A percentile compares a stretch with the other conserved stretches of the same genome.
Conservation (phyloP, 2,329 filamentous ascomycete genomes). For the Ophiostoma perfectum region DNA sequence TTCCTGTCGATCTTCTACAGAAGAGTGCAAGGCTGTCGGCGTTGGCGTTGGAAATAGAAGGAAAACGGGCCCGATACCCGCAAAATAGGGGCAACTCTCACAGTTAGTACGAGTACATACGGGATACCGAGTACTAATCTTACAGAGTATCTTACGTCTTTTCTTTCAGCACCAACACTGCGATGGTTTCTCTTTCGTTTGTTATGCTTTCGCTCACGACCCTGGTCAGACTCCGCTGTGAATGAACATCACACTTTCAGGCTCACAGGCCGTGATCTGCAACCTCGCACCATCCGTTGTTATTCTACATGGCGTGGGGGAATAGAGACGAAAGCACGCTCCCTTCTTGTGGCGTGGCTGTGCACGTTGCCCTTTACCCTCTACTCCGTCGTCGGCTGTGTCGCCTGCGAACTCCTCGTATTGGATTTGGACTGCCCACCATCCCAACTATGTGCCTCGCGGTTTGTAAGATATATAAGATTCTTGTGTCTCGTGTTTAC, state of each 20-base stretch:
- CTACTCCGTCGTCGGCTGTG: neutral
- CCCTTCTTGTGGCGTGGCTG: neutral
- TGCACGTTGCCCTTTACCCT: neutral
- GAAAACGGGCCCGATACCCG: neutral
- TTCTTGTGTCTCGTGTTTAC: neutral
- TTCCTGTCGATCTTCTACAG: slow-evolving; percentile 19
- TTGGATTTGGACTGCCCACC: neutral
- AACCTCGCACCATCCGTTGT: neutral
- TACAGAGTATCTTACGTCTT: no score
- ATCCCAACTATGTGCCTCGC: neutral
- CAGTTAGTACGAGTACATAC: no score
- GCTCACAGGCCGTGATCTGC: neutral
- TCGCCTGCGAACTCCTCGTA: neutral
- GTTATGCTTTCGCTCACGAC: no score
- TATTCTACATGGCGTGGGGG: neutral
- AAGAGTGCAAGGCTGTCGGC: slow-evolving; percentile 16
- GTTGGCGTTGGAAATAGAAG: slow-evolving; percentile 14
- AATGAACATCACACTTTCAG: neutral
- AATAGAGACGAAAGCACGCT: neutral
- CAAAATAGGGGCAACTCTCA: neutral
- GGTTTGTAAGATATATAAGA: neutral
- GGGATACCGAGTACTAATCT: no score
- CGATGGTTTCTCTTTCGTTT: no score
- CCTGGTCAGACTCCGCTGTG: neutral
- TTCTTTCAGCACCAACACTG: no score